Percentiles rank a stretch among this genome's conserved stretches.
These are phyloP conservation scores for Colletotrichum liaoningense DNA, from an alignment of 2,329 filamentous ascomycete genomes.

Conservation along the genomic window DNA sequence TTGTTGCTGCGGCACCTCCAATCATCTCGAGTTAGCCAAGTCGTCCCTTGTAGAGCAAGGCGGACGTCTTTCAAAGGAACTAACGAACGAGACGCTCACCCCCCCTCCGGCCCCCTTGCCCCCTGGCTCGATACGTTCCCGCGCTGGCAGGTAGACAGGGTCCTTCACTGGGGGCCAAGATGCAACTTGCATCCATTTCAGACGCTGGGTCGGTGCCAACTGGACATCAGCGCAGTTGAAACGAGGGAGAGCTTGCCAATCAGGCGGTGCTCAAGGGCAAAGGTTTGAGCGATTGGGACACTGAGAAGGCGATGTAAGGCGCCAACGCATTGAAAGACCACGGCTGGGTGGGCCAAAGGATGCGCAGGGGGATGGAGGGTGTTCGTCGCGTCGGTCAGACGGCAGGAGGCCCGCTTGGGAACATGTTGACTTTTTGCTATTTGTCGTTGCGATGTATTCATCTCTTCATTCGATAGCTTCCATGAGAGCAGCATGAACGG, in stretches of 20 bases:
- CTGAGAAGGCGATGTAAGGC: constrained; percentile 20
- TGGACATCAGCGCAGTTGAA: constrained; percentile 18
- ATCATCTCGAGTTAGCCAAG: constrained; percentile 21
- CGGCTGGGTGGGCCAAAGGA: constrained; percentile 16
- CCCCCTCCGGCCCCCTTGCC: constrained; percentile 14
- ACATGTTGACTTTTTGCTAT: not conserved
- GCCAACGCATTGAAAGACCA: constrained; percentile 26
- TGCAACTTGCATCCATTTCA: not conserved
- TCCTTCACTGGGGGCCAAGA: not conserved
- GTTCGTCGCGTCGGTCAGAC: constrained; percentile 1
- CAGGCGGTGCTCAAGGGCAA: not conserved
- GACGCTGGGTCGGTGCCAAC: not conserved
- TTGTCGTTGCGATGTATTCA: not conserved
- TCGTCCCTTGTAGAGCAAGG: not conserved
- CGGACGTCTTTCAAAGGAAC: not conserved
- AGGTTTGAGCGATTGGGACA: constrained; percentile 5
- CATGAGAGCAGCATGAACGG: not conserved
- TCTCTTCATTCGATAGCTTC: not conserved
- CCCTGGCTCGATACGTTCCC: not conserved
- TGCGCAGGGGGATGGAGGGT: constrained; percentile 11
- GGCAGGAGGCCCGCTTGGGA: not conserved
- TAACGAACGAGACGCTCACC: not conserved
- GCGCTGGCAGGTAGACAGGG: not conserved
- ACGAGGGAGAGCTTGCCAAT: constrained; percentile 15
- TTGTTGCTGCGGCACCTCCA: constrained; percentile 18